phyloP scores from a whole-genome alignment of 148 eudicot genomes.

The Euryodendron excelsum region DNA sequence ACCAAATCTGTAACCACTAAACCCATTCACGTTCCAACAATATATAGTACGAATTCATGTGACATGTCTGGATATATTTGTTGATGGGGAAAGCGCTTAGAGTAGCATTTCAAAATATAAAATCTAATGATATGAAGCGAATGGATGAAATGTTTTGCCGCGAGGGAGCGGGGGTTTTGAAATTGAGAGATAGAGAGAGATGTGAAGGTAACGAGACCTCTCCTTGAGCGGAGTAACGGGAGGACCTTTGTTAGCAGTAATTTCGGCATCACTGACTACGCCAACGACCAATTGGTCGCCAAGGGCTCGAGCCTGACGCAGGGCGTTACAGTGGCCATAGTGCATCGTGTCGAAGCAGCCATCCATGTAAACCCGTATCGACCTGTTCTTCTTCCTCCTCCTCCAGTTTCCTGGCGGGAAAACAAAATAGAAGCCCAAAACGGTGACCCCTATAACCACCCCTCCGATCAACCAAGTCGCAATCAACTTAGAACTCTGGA shows the following conservation, averaged over 20 bases:
- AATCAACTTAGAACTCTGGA: conserved; percentile 27
- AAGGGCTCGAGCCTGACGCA: conserved; percentile 86
- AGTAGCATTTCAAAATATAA: not conserved
- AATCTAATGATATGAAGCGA: not conserved
- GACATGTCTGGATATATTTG: not conserved
- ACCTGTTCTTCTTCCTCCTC: conserved; percentile 55
- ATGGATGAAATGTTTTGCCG: not conserved
- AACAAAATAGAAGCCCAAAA: conserved; percentile 44
- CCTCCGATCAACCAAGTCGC: conserved; percentile 59
- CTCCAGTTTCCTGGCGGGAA: conserved; percentile 24
- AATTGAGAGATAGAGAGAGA: not conserved
- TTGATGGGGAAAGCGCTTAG: no score
- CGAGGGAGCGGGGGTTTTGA: no score
- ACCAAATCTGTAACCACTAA: not conserved
- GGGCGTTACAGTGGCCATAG: conserved; percentile 93
- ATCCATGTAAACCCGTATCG: conserved; percentile 85
- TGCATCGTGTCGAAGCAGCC: conserved; percentile 99
- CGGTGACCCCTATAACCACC: conserved; percentile 48
- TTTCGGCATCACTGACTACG: conserved; percentile 84
- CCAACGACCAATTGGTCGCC: conserved; percentile 96
- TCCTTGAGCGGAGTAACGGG: conserved; percentile 91
- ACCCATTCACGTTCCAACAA: not conserved
- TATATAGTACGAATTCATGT: not conserved
- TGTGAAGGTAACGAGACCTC: conserved; percentile 42
- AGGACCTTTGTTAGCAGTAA: conserved; percentile 76